Evolutionary conservation across 73 alveolate genomes (phyloP).

Genomic region (Vitrella brassicaformis): DNA sequence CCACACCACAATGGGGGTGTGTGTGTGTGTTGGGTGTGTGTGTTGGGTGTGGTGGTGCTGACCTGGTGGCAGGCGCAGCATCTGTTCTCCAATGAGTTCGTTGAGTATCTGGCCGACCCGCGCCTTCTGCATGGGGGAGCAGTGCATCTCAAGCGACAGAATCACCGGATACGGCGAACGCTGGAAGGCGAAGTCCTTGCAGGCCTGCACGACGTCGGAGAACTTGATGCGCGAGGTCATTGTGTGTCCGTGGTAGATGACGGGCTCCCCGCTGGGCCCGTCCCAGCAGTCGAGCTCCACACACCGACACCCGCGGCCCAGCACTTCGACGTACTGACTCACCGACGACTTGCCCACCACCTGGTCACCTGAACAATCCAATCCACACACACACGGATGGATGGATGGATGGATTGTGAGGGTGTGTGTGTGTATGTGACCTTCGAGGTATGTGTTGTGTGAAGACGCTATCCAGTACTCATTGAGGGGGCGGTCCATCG

Average conservation of each 20-base stretch:
- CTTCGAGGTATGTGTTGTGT: background rate
- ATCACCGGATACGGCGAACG: conserved; percentile 66
- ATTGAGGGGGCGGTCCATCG: background rate
- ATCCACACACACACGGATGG: no score
- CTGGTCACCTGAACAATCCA: background rate
- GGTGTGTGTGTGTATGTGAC: no score
- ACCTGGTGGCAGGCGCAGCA: conserved; percentile 32
- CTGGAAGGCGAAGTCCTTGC: conserved; percentile 57
- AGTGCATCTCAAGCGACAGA: conserved; percentile 75
- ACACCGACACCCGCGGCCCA: background rate
- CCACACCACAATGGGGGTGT: no score
- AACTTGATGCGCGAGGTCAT: conserved; percentile 57
- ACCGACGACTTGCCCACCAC: background rate
- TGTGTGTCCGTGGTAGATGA: conserved; percentile 79
- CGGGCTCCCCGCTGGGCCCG: conserved; percentile 68
- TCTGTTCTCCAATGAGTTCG: conserved; percentile 53
- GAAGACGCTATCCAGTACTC: background rate
- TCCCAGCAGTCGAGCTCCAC: conserved; percentile 6
- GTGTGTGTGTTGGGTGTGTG: no score
- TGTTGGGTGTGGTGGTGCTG: no score
- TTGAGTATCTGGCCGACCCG: conserved; percentile 50
- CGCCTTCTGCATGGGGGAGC: conserved; percentile 49
- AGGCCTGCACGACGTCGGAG: conserved; percentile 58
- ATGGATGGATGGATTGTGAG: no score
- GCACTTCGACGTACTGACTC: background rate